Evolutionary conservation across 306 rosid species (phyloP).

Genomic region (Castanopsis chinensis): DNA sequence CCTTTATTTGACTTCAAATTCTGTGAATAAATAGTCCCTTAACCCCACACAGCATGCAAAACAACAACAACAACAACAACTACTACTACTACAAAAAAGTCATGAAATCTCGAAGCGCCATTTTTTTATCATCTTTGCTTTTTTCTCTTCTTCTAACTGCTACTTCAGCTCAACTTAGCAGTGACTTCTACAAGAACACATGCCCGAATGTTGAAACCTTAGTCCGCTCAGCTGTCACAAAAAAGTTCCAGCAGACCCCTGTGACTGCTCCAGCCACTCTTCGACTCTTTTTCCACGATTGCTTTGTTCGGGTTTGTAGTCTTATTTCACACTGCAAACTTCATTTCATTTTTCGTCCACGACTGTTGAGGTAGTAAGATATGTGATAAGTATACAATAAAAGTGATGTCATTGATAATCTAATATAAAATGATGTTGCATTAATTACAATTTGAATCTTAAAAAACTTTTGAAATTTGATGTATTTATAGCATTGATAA

Average conservation of each 20-base stretch:
- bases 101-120: conserved; percentile 26
- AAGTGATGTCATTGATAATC: too few relatives aligned
- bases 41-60: not conserved
- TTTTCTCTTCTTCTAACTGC: conserved; percentile 17
- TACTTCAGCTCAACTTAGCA: conserved; percentile 31
- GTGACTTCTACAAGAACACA: conserved; percentile 26
- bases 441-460: too few relatives aligned
- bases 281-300: conserved; percentile 45
- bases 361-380: not conserved
- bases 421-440: too few relatives aligned
- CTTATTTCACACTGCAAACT: not conserved
- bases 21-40: conserved; percentile 13
- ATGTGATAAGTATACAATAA: too few relatives aligned
- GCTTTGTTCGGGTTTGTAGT: conserved; percentile 36
- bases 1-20: not conserved
- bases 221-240: conserved; percentile 30
- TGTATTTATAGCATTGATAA: too few relatives aligned
- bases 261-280: conserved; percentile 47
- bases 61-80: not conserved
- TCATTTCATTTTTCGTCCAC: too few relatives aligned
- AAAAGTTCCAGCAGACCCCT: conserved; percentile 39
- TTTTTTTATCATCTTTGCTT: conserved; percentile 19
- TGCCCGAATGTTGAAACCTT: conserved; percentile 44
- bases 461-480: too few relatives aligned
- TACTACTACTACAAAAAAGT: not conserved